Conservation (phyloP, 148 eudicot genomes). For the Fagopyrum esculentum region DNA sequence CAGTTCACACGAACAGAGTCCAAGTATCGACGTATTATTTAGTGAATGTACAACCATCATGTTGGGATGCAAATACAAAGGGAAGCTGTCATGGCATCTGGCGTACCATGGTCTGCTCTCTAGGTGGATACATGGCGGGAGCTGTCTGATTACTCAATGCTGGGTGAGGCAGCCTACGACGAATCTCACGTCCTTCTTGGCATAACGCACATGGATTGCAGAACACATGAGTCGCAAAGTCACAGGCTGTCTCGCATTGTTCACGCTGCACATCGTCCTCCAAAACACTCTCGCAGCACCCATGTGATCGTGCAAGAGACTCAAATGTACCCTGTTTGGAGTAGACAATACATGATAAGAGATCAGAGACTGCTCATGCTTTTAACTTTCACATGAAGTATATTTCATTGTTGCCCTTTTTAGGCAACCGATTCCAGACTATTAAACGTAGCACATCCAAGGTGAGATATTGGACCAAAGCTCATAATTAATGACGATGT, state of each 20-base stretch:
- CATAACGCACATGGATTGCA: conserved; percentile 83
- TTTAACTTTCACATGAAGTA: too few species aligned
- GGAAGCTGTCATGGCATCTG: conserved; percentile 1
- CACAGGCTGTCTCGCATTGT: conserved; percentile 71
- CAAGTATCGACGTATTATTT: neutral
- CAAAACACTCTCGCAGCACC: conserved; percentile 48
- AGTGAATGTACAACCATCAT: neutral
- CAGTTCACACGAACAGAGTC: neutral
- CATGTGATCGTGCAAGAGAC: conserved; percentile 42
- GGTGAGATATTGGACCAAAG: neutral
- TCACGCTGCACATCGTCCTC: conserved; percentile 66
- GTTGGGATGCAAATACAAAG: neutral
- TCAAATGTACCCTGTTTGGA: conserved; percentile 62
- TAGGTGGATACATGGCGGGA: conserved; percentile 54
- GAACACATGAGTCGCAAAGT: conserved; percentile 63
- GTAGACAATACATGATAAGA: neutral
- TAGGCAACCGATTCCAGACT: neutral
- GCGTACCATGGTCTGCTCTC: conserved; percentile 71
- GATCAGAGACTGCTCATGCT: neutral
- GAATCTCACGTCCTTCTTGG: conserved; percentile 88
- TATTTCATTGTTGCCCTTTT: too few species aligned
- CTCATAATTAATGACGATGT: neutral
- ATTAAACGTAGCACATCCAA: neutral
- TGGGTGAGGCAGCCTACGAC: conserved; percentile 84
- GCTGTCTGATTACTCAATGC: conserved; percentile 54